Percentiles rank a stretch among this genome's conserved stretches.
Evolutionary conservation across 2,329 filamentous ascomycete genomes (phyloP).

Genomic region (Penicillium sp.): DNA sequence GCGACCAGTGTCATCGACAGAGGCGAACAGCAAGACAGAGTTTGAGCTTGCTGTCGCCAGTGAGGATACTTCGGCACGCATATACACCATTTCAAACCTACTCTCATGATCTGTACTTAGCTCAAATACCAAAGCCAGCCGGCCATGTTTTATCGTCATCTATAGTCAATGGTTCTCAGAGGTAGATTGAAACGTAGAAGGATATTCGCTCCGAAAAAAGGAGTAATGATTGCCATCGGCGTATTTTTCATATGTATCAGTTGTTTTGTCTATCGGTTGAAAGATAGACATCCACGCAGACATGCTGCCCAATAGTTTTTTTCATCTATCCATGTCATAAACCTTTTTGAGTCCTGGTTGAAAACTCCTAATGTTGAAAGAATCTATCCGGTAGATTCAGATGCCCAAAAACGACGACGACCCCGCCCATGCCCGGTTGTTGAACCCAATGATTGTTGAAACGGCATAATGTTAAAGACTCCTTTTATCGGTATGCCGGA

Average conservation of each 20-base stretch:
- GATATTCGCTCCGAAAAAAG: not conserved
- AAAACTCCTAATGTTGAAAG: conserved; percentile 37
- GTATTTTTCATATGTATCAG: not conserved
- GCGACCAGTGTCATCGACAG: conserved; percentile 54
- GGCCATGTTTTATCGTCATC: too few relatives aligned
- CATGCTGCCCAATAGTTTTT: not conserved
- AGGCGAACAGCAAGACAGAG: conserved; percentile 13
- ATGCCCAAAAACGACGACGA: conserved; percentile 25
- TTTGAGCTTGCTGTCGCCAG: conserved; percentile 51
- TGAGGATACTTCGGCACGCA: conserved; percentile 49
- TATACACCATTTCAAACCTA: conserved; percentile 43
- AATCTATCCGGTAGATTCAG: conserved; percentile 20
- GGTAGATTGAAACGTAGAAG: too few relatives aligned
- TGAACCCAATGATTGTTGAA: conserved; percentile 34
- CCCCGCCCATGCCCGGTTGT: conserved; percentile 31
- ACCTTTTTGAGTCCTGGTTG: conserved; percentile 28
- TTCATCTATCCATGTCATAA: conserved; percentile 5
- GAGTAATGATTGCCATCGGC: not conserved
- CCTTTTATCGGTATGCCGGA: conserved; percentile 6
- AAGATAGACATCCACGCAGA: not conserved
- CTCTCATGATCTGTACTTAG: conserved; percentile 19
- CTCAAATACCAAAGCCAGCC: not conserved
- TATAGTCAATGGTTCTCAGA: too few relatives aligned
- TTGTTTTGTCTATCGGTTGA: not conserved
- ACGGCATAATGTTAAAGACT: conserved; percentile 20